phyloP scores from a whole-genome alignment of 2,329 filamentous ascomycete species.

The Pyricularia pennisetigena region DNA sequence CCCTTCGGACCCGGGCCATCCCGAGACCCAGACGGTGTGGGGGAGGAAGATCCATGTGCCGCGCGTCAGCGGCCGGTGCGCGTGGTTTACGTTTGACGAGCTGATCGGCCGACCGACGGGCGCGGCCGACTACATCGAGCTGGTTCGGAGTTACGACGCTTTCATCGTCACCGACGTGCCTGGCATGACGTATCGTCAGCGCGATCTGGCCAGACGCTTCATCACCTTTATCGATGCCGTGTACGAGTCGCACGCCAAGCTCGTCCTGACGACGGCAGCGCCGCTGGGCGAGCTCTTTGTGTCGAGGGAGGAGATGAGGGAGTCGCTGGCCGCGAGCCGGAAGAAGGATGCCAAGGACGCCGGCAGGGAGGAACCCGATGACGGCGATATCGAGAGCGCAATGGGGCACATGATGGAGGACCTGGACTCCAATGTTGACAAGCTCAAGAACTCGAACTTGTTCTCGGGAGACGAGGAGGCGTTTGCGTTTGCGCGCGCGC shows the following conservation, averaged over 20 bases:
- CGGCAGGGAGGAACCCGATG: neutral
- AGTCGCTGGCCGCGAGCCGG: conserved; percentile 38
- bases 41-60: conserved; percentile 84
- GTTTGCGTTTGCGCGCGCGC: conserved; percentile 86
- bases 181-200: conserved; percentile 76
- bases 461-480: conserved; percentile 94
- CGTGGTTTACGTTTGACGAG: conserved; percentile 88
- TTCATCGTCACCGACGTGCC: conserved; percentile 90
- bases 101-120: conserved; percentile 82
- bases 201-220: conserved; percentile 83
- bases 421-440: conserved; percentile 71
- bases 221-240: conserved; percentile 97
- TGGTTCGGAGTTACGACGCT: conserved; percentile 81
- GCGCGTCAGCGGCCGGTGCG: conserved; percentile 75
- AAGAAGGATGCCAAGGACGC: conserved; percentile 26
- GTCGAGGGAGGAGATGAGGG: conserved; percentile 57
- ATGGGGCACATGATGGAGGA: conserved; percentile 83
- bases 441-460: conserved; percentile 74
- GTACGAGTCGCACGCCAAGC: conserved; percentile 86
- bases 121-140: conserved; percentile 89
- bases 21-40: conserved; percentile 79
- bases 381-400: conserved; percentile 47
- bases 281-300: conserved; percentile 82
- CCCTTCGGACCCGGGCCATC: conserved; percentile 60
- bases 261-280: conserved; percentile 84